A percentile compares a stretch with the other conserved stretches of the same genome.
phyloP scores from a whole-genome alignment of 306 rosid species.

The Trifolium subterraneum region DNA sequence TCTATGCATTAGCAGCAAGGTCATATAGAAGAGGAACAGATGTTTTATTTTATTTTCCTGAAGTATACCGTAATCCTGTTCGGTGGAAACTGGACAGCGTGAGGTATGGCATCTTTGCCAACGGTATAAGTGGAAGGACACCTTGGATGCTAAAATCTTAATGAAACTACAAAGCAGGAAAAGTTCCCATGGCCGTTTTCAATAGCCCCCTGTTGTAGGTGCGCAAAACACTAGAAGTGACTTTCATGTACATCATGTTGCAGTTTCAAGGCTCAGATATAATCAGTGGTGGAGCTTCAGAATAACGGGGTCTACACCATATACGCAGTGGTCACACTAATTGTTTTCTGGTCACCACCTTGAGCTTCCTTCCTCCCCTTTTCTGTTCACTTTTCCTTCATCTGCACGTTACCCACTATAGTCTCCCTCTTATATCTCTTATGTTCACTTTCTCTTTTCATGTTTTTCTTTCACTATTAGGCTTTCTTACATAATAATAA shows the following conservation, averaged over 20 bases:
- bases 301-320: too few relatives aligned
- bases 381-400: background rate
- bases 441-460: background rate
- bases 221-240: background rate
- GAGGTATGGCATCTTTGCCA: constrained; percentile 18
- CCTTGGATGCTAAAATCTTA: background rate
- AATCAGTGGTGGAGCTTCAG: too few relatives aligned
- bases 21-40: constrained; percentile 16
- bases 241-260: background rate
- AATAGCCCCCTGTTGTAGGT: background rate
- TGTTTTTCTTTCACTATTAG: background rate
- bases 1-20: constrained; percentile 26
- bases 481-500: background rate
- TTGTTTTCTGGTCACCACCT: background rate
- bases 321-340: background rate
- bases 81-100: background rate
- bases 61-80: background rate
- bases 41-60: constrained; percentile 10
- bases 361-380: background rate
- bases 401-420: background rate
- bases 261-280: too few relatives aligned
- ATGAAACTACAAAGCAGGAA: background rate
- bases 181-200: background rate
- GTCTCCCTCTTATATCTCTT: background rate
- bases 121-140: background rate